Evolutionary conservation across 1,139 yeast genomes (phyloP).

Genomic region (Kluyveromyces sp.): DNA sequence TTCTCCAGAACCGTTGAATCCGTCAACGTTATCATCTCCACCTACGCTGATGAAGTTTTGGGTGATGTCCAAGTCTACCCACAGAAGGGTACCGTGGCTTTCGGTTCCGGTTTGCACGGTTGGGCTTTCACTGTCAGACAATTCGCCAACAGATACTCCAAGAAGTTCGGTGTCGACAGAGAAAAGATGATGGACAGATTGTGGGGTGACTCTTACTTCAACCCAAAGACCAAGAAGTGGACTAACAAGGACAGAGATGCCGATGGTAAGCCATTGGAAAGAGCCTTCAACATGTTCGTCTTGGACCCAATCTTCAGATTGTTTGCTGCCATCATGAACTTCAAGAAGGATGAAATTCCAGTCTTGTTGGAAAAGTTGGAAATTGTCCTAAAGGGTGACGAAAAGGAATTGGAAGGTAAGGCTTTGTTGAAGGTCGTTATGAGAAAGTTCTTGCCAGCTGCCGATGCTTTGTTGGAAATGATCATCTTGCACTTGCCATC

Average conservation of each 20-base stretch:
- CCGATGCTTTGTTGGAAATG: constrained; percentile 99
- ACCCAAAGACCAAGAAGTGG: constrained; percentile 99
- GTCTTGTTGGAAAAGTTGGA: constrained; percentile 86
- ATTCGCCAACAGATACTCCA: constrained; percentile 96
- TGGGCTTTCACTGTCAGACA: constrained; percentile 99
- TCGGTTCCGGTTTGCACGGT: constrained; percentile 99
- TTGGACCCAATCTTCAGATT: constrained; percentile 99
- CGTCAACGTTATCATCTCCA: constrained; percentile 95
- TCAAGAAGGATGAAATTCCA: constrained; percentile 94
- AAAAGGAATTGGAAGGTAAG: constrained; percentile 97
- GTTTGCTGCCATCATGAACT: constrained; percentile 92
- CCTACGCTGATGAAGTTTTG: constrained; percentile 81
- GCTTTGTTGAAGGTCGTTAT: constrained; percentile 96
- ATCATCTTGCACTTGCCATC: constrained; percentile 98
- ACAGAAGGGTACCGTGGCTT: constrained; percentile 98
- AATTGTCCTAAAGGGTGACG: constrained; percentile 83
- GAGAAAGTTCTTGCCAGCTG: constrained; percentile 99
- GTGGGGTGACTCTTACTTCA: constrained; percentile 99
- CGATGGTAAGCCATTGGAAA: constrained; percentile 90
- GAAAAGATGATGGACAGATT: constrained; percentile 97
- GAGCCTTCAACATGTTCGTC: constrained; percentile 99
- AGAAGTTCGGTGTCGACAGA: constrained; percentile 99
- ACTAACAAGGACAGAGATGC: constrained; percentile 94
- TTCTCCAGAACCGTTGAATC: constrained; percentile 99
- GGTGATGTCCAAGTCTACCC: constrained; percentile 99